Base-by-base conservation (phyloP, 2,329 filamentous ascomycete genomes). In the Phyllosticta citriasiana region DNA sequence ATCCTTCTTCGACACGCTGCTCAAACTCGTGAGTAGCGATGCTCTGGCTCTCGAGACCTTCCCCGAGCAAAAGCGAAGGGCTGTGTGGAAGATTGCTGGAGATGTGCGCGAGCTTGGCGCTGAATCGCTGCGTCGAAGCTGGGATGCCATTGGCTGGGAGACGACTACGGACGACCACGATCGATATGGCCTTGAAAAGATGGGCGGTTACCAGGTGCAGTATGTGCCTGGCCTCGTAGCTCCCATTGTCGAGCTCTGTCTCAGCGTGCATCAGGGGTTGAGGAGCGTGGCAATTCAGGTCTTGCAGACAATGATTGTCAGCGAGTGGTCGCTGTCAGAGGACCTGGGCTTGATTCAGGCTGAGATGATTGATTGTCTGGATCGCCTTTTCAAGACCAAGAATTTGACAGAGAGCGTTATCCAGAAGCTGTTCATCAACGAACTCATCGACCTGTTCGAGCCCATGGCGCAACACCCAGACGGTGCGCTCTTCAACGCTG, bases 31-130 rank as follows among this genome's bases (percentile, higher is more conserved):
- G 2, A 89, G 90, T 4, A 97, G 91, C 69, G 86, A 92, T 40
- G 89, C 88, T 0, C 81, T 99, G 22, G 92, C 94, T 0, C 82
- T 99, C 47, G 94, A 99, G 72, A 96, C 92, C 0, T 97, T 97
- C 70, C 91, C 94, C 0, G 95, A 99, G 73, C 94, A 99, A 76
- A 99, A 97, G 77, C 82, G 94, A 54, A 82, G 94, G 60, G 93
- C 94, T 0, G 93, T 97, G 1, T 99, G 95, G 94, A 99, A 97
- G 77, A 97, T 99, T 71, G 94, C 93, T 3, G 94, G 94, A 5
- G 95, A 99, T 75, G 91, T 99, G 57, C 84, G 94, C 61, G 92
- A 97, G 72, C 84, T 91, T 65, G 94, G 95, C 16, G 93, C 94
- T 3, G 89, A 93, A 57, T 79, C 99, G 8, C 78, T 99, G 35